Evolutionary conservation across 1,139 yeast species (phyloP).

Genomic region (Komagataea norvegica): DNA sequence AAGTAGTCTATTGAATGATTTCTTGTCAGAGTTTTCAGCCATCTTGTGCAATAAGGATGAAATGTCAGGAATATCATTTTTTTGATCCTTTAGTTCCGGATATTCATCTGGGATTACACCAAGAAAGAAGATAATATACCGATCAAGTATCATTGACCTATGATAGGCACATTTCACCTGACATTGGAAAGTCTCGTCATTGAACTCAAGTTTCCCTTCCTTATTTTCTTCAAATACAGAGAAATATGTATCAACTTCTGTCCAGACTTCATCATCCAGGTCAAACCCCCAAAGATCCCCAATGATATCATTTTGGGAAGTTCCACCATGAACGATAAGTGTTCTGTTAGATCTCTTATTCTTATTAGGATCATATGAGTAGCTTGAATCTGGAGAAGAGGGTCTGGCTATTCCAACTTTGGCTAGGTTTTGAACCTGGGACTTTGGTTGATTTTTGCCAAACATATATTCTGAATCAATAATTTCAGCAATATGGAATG

Average conservation of each 20-base stretch:
- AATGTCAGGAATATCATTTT: conserved; percentile 13
- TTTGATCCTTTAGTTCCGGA: background rate
- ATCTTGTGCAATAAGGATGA: conserved; percentile 8
- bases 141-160: conserved; percentile 18
- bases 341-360: conserved; percentile 5
- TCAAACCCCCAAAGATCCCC: conserved; percentile 49
- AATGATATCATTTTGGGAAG: conserved; percentile 32
- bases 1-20: conserved; percentile 10
- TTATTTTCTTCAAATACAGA: conserved; percentile 13
- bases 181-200: conserved; percentile 5
- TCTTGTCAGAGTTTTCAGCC: conserved; percentile 3
- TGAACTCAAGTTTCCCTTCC: conserved; percentile 1
- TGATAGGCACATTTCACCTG: conserved; percentile 18
- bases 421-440: conserved; percentile 4
- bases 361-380: conserved; percentile 2
- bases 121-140: conserved; percentile 27
- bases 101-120: conserved; percentile 23
- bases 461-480: conserved; percentile 9
- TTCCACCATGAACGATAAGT: conserved; percentile 43
- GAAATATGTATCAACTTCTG: conserved; percentile 23
- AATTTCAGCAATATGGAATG: conserved; percentile 31
- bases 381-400: conserved; percentile 10
- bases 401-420: conserved; percentile 15
- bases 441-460: conserved; percentile 3
- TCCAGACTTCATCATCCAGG: conserved; percentile 39